phyloP scores from a whole-genome alignment of 202 grass and related monocot genomes.

The Elaeis oleifera region DNA sequence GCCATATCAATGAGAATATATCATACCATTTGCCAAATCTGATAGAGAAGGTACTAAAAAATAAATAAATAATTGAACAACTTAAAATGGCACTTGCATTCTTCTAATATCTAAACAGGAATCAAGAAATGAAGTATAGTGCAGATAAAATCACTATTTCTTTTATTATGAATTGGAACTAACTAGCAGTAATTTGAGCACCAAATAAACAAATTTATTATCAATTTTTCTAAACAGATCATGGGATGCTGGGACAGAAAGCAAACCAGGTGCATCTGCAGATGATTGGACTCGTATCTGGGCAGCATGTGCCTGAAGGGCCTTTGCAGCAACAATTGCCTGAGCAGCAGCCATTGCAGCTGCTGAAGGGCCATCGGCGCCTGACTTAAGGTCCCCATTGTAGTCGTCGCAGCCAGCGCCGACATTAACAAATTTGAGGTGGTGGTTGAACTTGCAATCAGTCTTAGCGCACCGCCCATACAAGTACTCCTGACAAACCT shows the following conservation, averaged over 20 bases:
- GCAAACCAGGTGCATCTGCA: conserved; percentile 39
- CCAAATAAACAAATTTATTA: no score
- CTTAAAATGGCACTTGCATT: no score
- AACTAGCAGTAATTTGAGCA: no score
- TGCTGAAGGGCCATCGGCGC: conserved; percentile 69
- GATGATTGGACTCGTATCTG: conserved; percentile 55
- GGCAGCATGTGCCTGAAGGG: conserved; percentile 73
- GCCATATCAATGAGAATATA: no score
- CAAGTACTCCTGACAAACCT: conserved; percentile 79
- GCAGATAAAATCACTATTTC: no score
- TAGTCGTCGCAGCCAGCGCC: conserved; percentile 53
- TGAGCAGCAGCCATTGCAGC: conserved; percentile 95
- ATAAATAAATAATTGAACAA: no score
- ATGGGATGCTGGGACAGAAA: background rate
- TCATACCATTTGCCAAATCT: no score
- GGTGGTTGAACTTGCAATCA: conserved; percentile 65
- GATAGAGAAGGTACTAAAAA: no score
- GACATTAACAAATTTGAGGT: conserved; percentile 71
- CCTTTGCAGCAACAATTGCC: conserved; percentile 87
- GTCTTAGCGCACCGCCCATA: conserved; percentile 56
- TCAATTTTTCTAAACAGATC: background rate
- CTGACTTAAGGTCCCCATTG: conserved; percentile 48
- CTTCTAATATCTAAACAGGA: no score
- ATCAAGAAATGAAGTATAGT: no score
- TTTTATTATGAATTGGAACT: no score